Base-by-base conservation (phyloP, 73 alveolate genomes). In the Paramecium tetraurelia region DNA sequence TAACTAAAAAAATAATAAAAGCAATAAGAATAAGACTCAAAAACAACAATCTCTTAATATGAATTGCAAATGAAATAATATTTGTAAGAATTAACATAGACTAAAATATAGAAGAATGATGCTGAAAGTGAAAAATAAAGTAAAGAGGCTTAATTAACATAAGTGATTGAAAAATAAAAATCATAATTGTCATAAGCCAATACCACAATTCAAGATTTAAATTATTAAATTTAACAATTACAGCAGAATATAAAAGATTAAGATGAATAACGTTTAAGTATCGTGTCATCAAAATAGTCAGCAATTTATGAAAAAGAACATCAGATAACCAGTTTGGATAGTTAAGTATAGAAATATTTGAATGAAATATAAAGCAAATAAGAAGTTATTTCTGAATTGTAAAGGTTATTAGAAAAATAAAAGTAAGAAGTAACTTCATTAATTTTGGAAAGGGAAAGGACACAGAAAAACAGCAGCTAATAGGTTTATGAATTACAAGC, bases 101-200 rank as follows among this genome's bases (percentile, higher is more conserved):
- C 84, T 11, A 63, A 63, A 63, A 63, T 63, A 27, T 24, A 27
- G 31, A 63, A 63, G 12, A 63, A 63, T 63, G 50, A 63, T 31
- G 84, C 84, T 27, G 84, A 63, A 63, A 63, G 84, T 33, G 41
- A 63, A 63, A 31, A 63, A 63, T 63, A 63, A 63, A 22, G 46
- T 63, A 63, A 63, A 31, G 84, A 63, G 31, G 24, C 50, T 27
- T 31, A 31, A 14, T 33, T 63, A 31, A 63, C 24, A 16, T 63
- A 27, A 12, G 27, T 63, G 0, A 63, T 63, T 0, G 84, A 63
- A 63, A 63, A 63, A 63, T 63, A 27, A 33, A 63, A 63, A 63
- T 63, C 84, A 31, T 63, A 63, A 24, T 24, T 63, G 12, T 63
- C 44, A 27, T 63, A 63, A 63, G 44, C 84, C 6, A 63, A 33